A percentile compares a stretch with the other conserved stretches of the same genome.
phyloP scores from a whole-genome alignment of 257 asterid species.

The Nicotiana sylvestris region DNA sequence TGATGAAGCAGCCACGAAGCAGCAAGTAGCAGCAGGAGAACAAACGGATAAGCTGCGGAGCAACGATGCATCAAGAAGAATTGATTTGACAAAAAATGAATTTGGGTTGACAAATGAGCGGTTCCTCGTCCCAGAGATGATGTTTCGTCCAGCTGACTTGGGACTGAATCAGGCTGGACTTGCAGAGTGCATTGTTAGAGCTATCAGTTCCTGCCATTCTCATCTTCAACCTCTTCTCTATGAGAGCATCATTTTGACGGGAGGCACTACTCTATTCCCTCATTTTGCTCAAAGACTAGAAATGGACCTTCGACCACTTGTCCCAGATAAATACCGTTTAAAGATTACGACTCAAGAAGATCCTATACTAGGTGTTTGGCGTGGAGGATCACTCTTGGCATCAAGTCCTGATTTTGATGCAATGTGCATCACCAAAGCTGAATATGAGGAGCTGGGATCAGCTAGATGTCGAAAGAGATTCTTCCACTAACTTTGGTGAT shows the following conservation, averaged over 20 bases:
- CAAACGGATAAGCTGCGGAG: background rate
- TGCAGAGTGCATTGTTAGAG: constrained; percentile 88
- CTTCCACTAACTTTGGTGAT: constrained; percentile 51
- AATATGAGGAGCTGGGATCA: constrained; percentile 96
- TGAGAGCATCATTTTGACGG: constrained; percentile 88
- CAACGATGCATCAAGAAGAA: constrained; percentile 15
- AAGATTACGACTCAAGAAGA: constrained; percentile 84
- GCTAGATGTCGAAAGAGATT: constrained; percentile 82
- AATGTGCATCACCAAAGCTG: constrained; percentile 90
- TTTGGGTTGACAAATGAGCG: constrained; percentile 87
- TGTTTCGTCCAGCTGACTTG: constrained; percentile 92
- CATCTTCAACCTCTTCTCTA: constrained; percentile 92
- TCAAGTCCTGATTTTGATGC: constrained; percentile 96
- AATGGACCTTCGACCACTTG: constrained; percentile 90
- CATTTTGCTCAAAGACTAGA: constrained; percentile 85
- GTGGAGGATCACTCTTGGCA: constrained; percentile 95
- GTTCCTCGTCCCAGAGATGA: constrained; percentile 96
- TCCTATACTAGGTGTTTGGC: constrained; percentile 95
- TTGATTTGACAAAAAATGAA: constrained; percentile 71
- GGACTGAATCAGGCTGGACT: constrained; percentile 98
- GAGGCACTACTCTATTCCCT: constrained; percentile 91
- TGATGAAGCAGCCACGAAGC: constrained; percentile 7
- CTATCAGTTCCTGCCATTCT: constrained; percentile 84
- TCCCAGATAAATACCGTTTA: constrained; percentile 73
- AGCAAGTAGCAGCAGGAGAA: constrained; percentile 28